Base-by-base conservation (phyloP, 177 flowering plant genomes). In the Vitis hybrid region DNA sequence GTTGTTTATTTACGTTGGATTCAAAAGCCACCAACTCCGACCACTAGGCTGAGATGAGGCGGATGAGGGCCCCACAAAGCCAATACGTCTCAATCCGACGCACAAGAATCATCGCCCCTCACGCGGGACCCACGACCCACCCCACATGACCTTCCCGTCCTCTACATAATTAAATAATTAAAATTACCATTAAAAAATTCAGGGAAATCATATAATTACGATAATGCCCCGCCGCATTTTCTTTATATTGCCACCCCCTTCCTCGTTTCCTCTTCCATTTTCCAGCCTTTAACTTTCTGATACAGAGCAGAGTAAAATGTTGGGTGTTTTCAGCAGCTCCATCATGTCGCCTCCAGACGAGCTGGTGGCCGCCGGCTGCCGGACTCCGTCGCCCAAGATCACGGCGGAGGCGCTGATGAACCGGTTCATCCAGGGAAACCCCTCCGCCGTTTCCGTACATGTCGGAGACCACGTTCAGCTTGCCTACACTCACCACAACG, bases 361-460 rank as follows among this genome's bases (percentile, higher is more conserved):
- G 82, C 87, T 91, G 52, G 94, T 90, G 48, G 90, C 89, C 15
- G 97, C 97, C 73, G 97, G 97, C 3, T 63, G 89, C 80, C 81
- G 97, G 63, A 90, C 97, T 2, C 94, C 97, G 49, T 91, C 97
- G 21, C 94, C 97, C 11, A 91, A 91, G 82, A 84, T 67, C 67
- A 74, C 80, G 49, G 80, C 94, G 52, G 68, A 80, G 61, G 82
- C 80, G 34, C 78, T 91, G 56, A 67, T 88, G 51, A 82, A 84
- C 56, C 84, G 91, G 12, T 91, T 90, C 75, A 49, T 85, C 5
- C 69, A 72, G 32, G 69, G 32, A 32, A 79, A 79, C 67, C 10
- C 79, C 58, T 76, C 82, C 4, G 87, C 88, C 11, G 89, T 90
- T 48, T 82, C 93, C n/a, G 72, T 89, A 2, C 84, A 81, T 78